Evolutionary conservation across 2,329 filamentous ascomycete species (phyloP), one percentile per base, ranked within the genome.

Genomic region (Xylariomycetidae sp.): DNA sequence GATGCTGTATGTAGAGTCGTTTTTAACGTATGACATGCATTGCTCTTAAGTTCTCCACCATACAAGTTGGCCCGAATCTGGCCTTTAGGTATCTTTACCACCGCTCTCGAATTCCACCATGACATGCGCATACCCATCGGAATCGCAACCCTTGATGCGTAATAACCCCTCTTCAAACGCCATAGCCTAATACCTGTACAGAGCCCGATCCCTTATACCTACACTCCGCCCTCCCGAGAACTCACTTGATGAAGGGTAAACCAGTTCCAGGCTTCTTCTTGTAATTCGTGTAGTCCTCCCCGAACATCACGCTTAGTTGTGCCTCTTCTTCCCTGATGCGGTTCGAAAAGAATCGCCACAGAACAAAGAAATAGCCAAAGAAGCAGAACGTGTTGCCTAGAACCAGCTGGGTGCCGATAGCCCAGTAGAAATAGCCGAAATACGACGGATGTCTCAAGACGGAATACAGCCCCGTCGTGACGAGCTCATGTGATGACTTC

Each of bases 371-470:
- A 65, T 94, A 97, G 2, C 63, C 84, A 6, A 81, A 46, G 37
- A 94, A 78, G 57, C 88, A 94, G 3, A 94, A 45, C 7, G 74
- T 63, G 61, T 98, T 98, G 13, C 90, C 90, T 44, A 96, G 70
- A 34, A 94, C 78, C 27, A 97, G 55, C 68, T 98, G 92, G 10
- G 89, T 95, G 5, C 92, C 92, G n/a, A 97, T 54, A 0, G 86
- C 88, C 90, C 90, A 98, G 80, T 88, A 97, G 62, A 95, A 98
- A 67, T 96, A 98, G 4, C 90, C 92, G 66, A 97, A 96, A 63
- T 98, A 98, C 38, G 84, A 85, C 10, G 92, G 92, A 60, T 98
- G 92, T 16, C 92, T 70, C 33, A 94, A 66, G 27, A 74, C 59
- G 6, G 67, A 66, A 59, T 97, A 98, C 20, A 97, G 66, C 1